Base-by-base conservation (phyloP, 768 basidiomycete genomes). In the Russula dissimulans region DNA sequence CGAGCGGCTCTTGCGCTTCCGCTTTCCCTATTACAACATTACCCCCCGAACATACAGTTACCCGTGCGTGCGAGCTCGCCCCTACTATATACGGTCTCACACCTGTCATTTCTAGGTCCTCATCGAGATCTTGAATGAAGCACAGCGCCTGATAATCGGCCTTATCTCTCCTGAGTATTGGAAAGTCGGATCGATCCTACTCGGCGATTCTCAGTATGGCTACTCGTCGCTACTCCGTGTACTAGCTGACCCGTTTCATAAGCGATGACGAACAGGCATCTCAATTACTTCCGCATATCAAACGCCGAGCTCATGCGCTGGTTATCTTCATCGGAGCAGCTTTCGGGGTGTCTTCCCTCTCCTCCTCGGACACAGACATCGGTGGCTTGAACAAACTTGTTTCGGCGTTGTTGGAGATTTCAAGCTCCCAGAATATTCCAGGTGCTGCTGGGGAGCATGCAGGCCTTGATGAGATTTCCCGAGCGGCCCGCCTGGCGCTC, bases 231-330 rank as follows among this genome's bases (percentile, higher is more conserved):
- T 15, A 47, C 11, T 6, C 18, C n/a, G 31, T 22, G n/a, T 31
- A 6, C 22, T 52, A 32, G 7, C 57, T 66, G 17, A 66, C 22
- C 12, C 1, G 4, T 43, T 48, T 18, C 29, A 22, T 15, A 55
- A 87, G 85, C 14, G 83, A 87, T 58, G 84, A 81, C 18, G 87
- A 87, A 29, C 79, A 81, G 38, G 71, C 78, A 0, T 71, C 70
- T 29, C 75, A 82, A 11, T 65, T 74, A 2, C 71, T 77, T 17
- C 75, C 76, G 3, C 68, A 75, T 3, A 66, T 79, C 49, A 83
- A 77, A 62, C 81, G 84, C 44, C 81, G 87, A 62, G 81, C 87
- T 26, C 81, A 86, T 57, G 78, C 87, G 3, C 77, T 93, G 3
- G 71, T 93, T 17, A 68, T 80, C 4, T 88, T 91, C 66, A 78